A percentile compares a stretch with the other conserved stretches of the same genome.
These are phyloP conservation scores for Fomitopsis pinicola DNA, from an alignment of 1,284 basidiomycete genomes.

Conservation along the genomic window DNA sequence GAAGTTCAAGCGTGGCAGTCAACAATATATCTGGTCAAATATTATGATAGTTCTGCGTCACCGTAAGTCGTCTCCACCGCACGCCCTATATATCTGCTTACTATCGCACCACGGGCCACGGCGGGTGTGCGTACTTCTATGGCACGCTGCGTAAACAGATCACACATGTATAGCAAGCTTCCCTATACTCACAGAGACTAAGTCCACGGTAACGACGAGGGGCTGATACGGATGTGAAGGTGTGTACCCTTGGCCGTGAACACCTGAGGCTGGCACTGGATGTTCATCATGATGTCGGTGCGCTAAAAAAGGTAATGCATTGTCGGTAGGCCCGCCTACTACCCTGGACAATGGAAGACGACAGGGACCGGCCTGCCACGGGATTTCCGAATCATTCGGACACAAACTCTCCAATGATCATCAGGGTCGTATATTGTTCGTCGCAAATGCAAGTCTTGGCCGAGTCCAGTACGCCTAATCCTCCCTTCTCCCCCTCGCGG, in stretches of 20 bases:
- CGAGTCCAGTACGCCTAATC: background rate
- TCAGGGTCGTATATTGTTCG: constrained; percentile 1
- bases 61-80: too few relatives aligned
- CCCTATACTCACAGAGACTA: background rate
- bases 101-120: too few relatives aligned
- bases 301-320: background rate
- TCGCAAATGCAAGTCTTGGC: background rate
- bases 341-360: background rate
- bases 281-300: background rate
- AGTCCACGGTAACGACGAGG: background rate
- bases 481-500: background rate
- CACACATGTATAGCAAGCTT: background rate
- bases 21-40: too few relatives aligned
- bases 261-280: background rate
- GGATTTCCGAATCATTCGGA: background rate
- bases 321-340: background rate
- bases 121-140: too few relatives aligned
- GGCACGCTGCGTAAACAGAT: too few relatives aligned
- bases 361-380: background rate
- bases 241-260: too few relatives aligned
- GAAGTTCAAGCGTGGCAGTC: too few relatives aligned
- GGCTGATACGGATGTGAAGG: background rate
- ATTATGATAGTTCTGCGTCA: too few relatives aligned
- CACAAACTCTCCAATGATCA: background rate
- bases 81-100: too few relatives aligned